A percentile compares a stretch with the other conserved stretches of the same genome.
Evolutionary conservation across 345 rosid genomes (phyloP).

Genomic region (Eutrema japonicum): DNA sequence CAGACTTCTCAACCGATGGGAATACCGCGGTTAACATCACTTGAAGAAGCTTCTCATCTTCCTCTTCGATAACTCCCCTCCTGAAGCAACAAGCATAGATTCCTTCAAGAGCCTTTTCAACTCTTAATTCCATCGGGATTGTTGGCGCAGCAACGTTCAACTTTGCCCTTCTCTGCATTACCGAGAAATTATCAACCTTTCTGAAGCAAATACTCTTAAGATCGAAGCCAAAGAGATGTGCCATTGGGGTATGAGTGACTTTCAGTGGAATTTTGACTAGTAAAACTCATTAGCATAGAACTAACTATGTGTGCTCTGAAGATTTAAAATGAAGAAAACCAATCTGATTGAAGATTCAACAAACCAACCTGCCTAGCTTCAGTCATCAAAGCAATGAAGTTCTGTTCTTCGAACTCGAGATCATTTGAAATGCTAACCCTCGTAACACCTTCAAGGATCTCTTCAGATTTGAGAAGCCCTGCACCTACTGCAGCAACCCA

Average conservation of each 20-base stretch:
- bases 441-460: conserved; percentile 79
- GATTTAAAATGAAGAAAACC: too few species aligned
- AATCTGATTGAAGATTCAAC: background rate
- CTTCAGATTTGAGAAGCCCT: conserved; percentile 93
- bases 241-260: background rate
- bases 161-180: conserved; percentile 78
- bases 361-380: conserved; percentile 79
- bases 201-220: background rate
- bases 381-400: conserved; percentile 72
- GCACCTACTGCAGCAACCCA: conserved; percentile 97
- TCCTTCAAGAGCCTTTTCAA: conserved; percentile 89
- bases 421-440: conserved; percentile 84
- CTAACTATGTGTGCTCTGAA: too few species aligned
- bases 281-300: background rate
- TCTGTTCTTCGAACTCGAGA: conserved; percentile 92
- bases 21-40: conserved; percentile 74
- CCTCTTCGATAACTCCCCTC: conserved; percentile 69
- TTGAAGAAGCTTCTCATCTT: conserved; percentile 65
- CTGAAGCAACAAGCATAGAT: conserved; percentile 82
- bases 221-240: background rate
- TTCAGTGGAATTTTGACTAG: background rate
- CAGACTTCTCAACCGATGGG: conserved; percentile 56
- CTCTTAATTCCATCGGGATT: conserved; percentile 78
- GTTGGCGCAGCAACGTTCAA: conserved; percentile 56
- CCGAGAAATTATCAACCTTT: conserved; percentile 22